A percentile compares a stretch with the other conserved stretches of the same genome.
Evolutionary conservation across 768 basidiomycete genomes (phyloP).

Genomic region (Phylloporus arenicola): DNA sequence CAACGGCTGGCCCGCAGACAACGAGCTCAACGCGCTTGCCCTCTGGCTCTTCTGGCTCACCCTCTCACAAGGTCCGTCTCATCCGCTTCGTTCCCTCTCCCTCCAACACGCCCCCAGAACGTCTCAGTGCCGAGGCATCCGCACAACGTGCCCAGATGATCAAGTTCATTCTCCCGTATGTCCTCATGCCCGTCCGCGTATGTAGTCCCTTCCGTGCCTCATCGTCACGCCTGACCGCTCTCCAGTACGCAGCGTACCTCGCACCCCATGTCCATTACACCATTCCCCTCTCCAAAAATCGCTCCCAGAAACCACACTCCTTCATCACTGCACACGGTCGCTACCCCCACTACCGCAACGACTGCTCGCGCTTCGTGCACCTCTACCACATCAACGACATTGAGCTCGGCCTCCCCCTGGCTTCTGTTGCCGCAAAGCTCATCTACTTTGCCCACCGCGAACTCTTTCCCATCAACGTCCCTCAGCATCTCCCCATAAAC

Average conservation of each 20-base stretch:
- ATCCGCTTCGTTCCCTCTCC: background rate
- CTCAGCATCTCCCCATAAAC: conserved; percentile 32
- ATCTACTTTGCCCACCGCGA: conserved; percentile 60
- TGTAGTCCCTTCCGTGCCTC: background rate
- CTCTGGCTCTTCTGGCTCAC: conserved; percentile 65
- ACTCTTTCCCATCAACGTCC: conserved; percentile 38
- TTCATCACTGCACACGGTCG: conserved; percentile 38
- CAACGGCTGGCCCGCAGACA: conserved; percentile 58
- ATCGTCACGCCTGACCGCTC: conserved; percentile 7
- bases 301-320: conserved; percentile 21
- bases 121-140: conserved; percentile 22
- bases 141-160: conserved; percentile 27
- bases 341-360: conserved; percentile 43
- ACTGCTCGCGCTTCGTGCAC: conserved; percentile 27
- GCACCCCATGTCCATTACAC: conserved; percentile 59
- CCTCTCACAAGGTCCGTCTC: conserved; percentile 43
- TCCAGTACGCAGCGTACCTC: conserved; percentile 49
- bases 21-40: conserved; percentile 42
- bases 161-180: conserved; percentile 38
- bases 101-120: conserved; percentile 24
- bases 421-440: conserved; percentile 54
- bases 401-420: conserved; percentile 37
- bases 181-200: conserved; percentile 49
- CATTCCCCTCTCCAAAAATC: conserved; percentile 40
- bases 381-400: conserved; percentile 30